Evolutionary conservation across 1,284 basidiomycete species (phyloP).

Genomic region (Clitocybe nebularis): DNA sequence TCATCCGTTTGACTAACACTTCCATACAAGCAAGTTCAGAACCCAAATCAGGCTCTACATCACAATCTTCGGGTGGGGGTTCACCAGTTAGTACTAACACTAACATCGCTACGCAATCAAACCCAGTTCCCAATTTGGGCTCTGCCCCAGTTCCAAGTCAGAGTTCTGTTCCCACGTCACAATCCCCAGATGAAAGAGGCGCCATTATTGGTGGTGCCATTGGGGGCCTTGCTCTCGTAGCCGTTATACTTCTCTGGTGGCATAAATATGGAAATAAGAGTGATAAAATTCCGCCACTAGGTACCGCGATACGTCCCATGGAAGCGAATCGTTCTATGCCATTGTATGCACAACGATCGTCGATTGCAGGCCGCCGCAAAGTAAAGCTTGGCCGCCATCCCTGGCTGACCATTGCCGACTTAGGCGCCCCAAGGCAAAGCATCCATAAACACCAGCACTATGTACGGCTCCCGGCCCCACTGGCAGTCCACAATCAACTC

Average conservation of each 20-base stretch:
- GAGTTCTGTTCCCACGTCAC: background rate
- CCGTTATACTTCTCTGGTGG: background rate
- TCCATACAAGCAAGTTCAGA: background rate
- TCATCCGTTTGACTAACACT: conserved; percentile 18
- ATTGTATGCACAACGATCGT: background rate
- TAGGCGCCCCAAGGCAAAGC: background rate
- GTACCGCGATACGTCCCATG: background rate
- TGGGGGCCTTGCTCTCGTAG: background rate
- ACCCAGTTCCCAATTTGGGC: background rate
- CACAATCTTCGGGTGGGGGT: background rate
- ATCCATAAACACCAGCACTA: background rate
- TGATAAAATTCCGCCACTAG: background rate
- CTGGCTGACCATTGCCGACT: background rate
- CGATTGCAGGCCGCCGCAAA: background rate
- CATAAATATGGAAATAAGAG: background rate
- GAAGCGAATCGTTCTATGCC: background rate
- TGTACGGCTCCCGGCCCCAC: background rate
- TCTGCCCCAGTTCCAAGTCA: too few species aligned
- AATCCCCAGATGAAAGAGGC: background rate
- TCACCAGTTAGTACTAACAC: background rate
- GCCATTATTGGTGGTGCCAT: background rate
- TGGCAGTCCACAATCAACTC: background rate
- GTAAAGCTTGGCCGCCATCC: background rate
- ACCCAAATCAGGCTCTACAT: background rate
- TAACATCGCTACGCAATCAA: background rate